Base-by-base conservation (phyloP, 257 asterid genomes). In the Solanum appendiculatum region DNA sequence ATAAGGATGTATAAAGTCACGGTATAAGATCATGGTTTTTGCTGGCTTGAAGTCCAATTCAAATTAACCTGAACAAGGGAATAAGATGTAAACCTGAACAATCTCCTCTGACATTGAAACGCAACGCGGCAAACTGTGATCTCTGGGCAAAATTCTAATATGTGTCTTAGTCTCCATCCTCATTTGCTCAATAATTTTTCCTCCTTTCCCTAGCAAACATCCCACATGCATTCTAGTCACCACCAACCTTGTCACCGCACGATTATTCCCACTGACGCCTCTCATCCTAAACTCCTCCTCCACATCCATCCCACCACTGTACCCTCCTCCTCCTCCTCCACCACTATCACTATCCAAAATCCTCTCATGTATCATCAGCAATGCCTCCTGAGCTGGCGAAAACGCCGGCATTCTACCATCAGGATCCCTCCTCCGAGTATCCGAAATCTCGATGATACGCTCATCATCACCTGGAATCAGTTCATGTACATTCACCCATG, bases 181-280 rank as follows among this genome's bases (percentile, higher is more conserved):
- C 98, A 95, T 97, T 89, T 94, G 98, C 95, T 97, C 98, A 84
- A 97, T 97, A 85, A 97, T 95, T 95, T 93, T 94, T 89, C 99
- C 99, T 68, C 98, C 97, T 92, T 94, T 97, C 82, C 99, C 99
- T 89, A 97, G 81, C 95, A 97, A 93, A 86, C 96, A 90, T 70
- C 99, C 99, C 37, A 94, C 98, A 48, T 95, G 98, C 94, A 92
- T 90, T 86, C 96, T 90, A 20, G 96, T 92, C 48, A 97, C 99
- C 86, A 97, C 99, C 88, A 97, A 89, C 92, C 98, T 95, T 37
- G 98, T 91, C 81, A 97, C 98, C 72, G 94, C 93, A 29, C 90
- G 87, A 89, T 88, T 88, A 68, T 90, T 87, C 25, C 93, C 95
- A 54, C 93, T 73, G 8, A 86, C 69, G 0, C 88, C 89, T 44